Conservation (phyloP, 225 moss, liverwort and hornwort genomes). For the Pleurozium schreberi region DNA sequence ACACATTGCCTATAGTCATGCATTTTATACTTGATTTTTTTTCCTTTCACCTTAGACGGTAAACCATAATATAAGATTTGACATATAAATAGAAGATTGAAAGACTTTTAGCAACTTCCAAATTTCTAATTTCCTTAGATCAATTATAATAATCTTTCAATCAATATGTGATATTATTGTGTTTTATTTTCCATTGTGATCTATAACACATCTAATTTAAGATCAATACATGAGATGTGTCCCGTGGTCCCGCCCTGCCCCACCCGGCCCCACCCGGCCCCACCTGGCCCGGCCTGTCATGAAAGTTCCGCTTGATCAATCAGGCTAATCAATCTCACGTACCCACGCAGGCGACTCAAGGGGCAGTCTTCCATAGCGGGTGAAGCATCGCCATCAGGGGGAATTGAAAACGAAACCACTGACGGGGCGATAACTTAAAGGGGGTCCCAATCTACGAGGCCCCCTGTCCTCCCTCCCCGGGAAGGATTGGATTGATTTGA, state of each 20-base stretch:
- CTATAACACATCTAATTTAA: no score
- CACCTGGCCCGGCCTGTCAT: background rate
- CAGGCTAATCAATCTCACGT: background rate
- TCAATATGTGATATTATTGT: no score
- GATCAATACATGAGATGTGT: no score
- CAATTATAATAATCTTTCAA: no score
- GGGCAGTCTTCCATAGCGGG: slow-evolving; percentile 2
- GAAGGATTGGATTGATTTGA: background rate
- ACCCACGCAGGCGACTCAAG: background rate
- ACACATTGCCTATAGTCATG: background rate
- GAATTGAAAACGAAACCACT: background rate
- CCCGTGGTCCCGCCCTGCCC: background rate
- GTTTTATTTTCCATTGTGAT: no score
- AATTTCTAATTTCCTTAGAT: no score
- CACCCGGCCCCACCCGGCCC: no score
- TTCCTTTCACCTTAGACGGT: rapidly evolving
- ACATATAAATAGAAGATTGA: no score
- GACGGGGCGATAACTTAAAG: background rate
- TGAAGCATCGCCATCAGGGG: background rate
- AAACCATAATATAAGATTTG: no score
- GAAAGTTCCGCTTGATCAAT: slow-evolving; percentile 7
- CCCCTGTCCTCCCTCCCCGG: background rate
- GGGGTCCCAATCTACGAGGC: background rate
- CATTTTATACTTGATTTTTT: background rate
- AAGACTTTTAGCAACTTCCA: no score